phyloP scores from a whole-genome alignment of 108 stramenopile species.

The Discostella stelligeroides region DNA sequence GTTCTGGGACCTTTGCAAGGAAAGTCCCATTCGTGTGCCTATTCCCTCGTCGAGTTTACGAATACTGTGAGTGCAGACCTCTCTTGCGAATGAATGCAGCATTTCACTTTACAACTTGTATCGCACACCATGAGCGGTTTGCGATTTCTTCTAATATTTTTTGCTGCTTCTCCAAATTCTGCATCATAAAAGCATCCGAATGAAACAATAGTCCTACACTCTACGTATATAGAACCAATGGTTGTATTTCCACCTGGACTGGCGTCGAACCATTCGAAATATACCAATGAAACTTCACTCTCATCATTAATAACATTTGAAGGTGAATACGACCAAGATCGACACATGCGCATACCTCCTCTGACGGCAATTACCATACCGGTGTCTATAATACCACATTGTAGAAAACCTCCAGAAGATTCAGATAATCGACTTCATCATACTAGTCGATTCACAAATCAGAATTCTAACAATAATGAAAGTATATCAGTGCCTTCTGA shows the following conservation, averaged over 20 bases:
- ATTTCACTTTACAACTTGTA: too few relatives aligned
- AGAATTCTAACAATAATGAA: not conserved
- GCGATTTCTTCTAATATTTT: too few relatives aligned
- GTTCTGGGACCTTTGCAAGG: slow-evolving; percentile 29
- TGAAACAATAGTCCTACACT: slow-evolving; percentile 33
- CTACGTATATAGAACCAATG: slow-evolving; percentile 46
- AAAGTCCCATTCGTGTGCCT: slow-evolving; percentile 24
- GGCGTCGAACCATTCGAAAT: slow-evolving; percentile 12
- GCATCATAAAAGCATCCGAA: slow-evolving; percentile 25
- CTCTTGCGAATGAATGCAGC: too few relatives aligned
- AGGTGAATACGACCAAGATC: slow-evolving; percentile 10
- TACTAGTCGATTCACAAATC: not conserved
- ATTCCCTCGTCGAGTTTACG: slow-evolving; percentile 42
- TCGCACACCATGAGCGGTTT: too few relatives aligned
- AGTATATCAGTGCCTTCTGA: not conserved
- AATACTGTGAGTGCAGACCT: slow-evolving; percentile 40
- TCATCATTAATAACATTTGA: slow-evolving; percentile 20
- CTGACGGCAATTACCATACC: slow-evolving; percentile 31
- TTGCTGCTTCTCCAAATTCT: not conserved
- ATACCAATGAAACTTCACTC: slow-evolving; percentile 2
- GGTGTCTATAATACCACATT: slow-evolving; percentile 44
- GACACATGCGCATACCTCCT: slow-evolving; percentile 28
- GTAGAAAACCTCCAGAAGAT: slow-evolving; percentile 18
- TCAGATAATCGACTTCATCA: slow-evolving; percentile 12
- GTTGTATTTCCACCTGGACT: slow-evolving; percentile 27